Evolutionary conservation across 2,329 filamentous ascomycete genomes (phyloP).

Genomic region (Fusarium virguliforme): DNA sequence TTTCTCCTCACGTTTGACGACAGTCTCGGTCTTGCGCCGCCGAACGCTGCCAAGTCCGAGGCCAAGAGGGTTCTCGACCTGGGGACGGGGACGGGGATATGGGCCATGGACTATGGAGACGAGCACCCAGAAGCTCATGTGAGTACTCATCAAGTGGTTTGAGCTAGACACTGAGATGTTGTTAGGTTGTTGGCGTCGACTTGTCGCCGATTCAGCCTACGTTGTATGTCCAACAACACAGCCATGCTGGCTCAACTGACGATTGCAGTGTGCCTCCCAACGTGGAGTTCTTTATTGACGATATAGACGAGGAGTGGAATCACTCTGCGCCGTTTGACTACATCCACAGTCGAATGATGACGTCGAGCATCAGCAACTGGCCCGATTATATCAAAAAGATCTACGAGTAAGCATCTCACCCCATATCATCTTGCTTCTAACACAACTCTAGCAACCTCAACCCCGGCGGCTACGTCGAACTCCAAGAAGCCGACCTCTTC

Average conservation of each 20-base stretch:
- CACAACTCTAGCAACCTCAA: conserved; percentile 33
- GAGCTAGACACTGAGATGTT: fast-evolving
- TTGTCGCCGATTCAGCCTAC: conserved; percentile 39
- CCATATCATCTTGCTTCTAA: background rate
- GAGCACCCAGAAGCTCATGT: conserved; percentile 36
- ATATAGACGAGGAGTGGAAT: conserved; percentile 40
- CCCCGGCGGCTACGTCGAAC: conserved; percentile 40
- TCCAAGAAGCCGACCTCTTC: conserved; percentile 38
- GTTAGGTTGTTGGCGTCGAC: conserved; percentile 32
- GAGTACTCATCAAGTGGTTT: fast-evolving
- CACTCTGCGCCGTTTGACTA: conserved; percentile 36
- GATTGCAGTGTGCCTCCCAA: conserved; percentile 28
- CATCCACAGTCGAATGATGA: conserved; percentile 42
- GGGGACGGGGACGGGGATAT: conserved; percentile 24
- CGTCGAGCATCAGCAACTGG: conserved; percentile 30
- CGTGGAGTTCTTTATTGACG: conserved; percentile 33
- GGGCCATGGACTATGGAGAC: conserved; percentile 31
- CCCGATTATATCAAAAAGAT: conserved; percentile 21
- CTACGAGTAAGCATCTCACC: background rate
- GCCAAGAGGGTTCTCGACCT: conserved; percentile 16
- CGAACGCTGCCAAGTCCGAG: conserved; percentile 2
- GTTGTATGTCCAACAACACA: conserved; percentile 21
- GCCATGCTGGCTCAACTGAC: background rate
- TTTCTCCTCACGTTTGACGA: conserved; percentile 25
- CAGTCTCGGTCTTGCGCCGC: conserved; percentile 20